Percentiles rank a stretch among this genome's conserved stretches.
phyloP scores from a whole-genome alignment of 2,329 filamentous ascomycete species.

The Exserohilum rostratum region DNA sequence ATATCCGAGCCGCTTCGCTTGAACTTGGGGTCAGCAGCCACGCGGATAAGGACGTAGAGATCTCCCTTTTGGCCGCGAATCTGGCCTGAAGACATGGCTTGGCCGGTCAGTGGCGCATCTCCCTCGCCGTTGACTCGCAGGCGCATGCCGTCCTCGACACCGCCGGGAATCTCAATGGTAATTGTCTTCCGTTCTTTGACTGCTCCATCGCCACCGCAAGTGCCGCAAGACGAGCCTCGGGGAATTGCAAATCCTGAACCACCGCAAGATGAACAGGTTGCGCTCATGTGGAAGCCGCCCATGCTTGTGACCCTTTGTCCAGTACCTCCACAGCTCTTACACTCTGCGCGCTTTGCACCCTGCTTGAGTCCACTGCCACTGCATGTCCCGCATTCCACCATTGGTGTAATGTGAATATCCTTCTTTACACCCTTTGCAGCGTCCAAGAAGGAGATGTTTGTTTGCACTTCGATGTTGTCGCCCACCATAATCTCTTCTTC shows the following conservation, averaged over 20 bases:
- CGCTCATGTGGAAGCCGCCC: conserved; percentile 95
- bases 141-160: conserved; percentile 96
- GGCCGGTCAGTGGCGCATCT: conserved; percentile 80
- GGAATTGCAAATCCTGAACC: conserved; percentile 80
- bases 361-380: conserved; percentile 82
- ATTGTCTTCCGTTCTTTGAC: conserved; percentile 82
- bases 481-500: conserved; percentile 85
- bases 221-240: conserved; percentile 77
- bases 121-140: conserved; percentile 84
- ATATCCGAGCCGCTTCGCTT: conserved; percentile 86
- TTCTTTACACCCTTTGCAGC: conserved; percentile 89
- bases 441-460: conserved; percentile 93
- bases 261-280: conserved; percentile 81
- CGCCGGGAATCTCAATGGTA: conserved; percentile 88
- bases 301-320: conserved; percentile 87
- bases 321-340: conserved; percentile 82
- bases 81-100: conserved; percentile 65
- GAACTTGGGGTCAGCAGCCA: conserved; percentile 90
- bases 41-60: conserved; percentile 87
- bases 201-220: conserved; percentile 83
- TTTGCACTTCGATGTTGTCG: conserved; percentile 93
- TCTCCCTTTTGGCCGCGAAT: conserved; percentile 75
- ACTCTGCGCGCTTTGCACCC: conserved; percentile 74
- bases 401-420: conserved; percentile 83
- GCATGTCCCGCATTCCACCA: conserved; percentile 82